phyloP scores from a whole-genome alignment of 2,329 filamentous ascomycete species.

The Ceratocystis albifundus region DNA sequence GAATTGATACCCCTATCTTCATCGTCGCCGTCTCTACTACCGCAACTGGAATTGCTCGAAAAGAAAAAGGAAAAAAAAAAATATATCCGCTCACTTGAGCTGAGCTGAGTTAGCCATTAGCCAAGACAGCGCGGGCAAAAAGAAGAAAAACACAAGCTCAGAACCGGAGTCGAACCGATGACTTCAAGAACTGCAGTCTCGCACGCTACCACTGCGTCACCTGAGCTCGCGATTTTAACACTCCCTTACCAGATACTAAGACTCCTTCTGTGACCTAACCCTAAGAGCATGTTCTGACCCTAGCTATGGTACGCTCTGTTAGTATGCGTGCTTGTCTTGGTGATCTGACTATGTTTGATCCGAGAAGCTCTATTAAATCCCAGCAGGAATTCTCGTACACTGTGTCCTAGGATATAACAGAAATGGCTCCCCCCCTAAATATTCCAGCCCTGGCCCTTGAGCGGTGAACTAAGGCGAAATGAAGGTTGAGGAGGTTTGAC shows the following conservation, averaged over 20 bases:
- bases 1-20: slow-evolving; percentile 6
- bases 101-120: background rate
- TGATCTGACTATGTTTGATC: no score
- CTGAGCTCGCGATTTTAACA: background rate
- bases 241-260: background rate
- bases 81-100: background rate
- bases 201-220: slow-evolving; percentile 23
- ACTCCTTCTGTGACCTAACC: background rate
- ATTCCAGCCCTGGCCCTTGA: background rate
- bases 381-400: no score
- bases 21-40: background rate
- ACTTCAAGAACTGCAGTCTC: slow-evolving; percentile 23
- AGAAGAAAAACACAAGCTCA: no score
- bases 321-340: no score
- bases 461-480: background rate
- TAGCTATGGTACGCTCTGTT: no score
- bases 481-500: background rate
- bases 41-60: background rate
- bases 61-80: background rate
- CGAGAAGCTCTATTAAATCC: no score
- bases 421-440: no score
- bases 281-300: background rate
- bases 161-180: slow-evolving; percentile 23
- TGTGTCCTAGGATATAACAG: no score
- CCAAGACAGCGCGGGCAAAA: no score